Percentiles rank a stretch among this genome's conserved stretches.
Conservation (phyloP, 2,329 filamentous ascomycete genomes). For the Plectosphaerella sp. region DNA sequence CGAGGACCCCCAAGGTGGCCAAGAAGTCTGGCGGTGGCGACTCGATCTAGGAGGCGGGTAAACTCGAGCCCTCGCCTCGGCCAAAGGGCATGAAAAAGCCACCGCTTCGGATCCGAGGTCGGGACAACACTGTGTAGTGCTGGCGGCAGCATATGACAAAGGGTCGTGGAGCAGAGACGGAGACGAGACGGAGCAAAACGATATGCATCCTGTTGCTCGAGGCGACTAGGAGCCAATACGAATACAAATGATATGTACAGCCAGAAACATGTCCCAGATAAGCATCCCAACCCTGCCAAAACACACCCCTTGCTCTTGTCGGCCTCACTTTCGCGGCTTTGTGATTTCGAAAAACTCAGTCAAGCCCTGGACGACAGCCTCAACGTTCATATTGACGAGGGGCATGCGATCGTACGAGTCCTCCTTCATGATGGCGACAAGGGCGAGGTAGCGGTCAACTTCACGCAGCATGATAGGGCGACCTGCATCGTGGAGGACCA, state of each 20-base stretch:
- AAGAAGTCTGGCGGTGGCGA: too few relatives aligned
- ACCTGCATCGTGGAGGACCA: constrained; percentile 60
- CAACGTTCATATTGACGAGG: constrained; percentile 82
- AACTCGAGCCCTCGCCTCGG: too few relatives aligned
- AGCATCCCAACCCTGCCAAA: background rate
- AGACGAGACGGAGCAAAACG: too few relatives aligned
- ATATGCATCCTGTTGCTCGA: too few relatives aligned
- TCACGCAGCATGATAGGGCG: constrained; percentile 64
- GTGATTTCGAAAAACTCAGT: constrained; percentile 75
- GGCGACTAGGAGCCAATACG: background rate
- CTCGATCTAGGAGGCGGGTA: too few relatives aligned
- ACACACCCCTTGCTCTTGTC: background rate
- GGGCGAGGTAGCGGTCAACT: constrained; percentile 69
- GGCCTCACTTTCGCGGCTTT: constrained; percentile 43
- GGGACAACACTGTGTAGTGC: too few relatives aligned
- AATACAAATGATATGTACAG: background rate
- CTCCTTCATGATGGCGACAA: constrained; percentile 84
- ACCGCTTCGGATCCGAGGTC: too few relatives aligned
- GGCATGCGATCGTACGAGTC: constrained; percentile 81
- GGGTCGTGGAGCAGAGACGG: too few relatives aligned
- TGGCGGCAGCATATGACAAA: too few relatives aligned
- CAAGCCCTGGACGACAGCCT: constrained; percentile 74
- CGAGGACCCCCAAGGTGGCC: too few relatives aligned
- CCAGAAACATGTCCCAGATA: too few relatives aligned
- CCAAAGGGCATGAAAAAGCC: too few relatives aligned